Evolutionary conservation across 352 stramenopile species (phyloP).

Genomic region (Peronospora farinosa): DNA sequence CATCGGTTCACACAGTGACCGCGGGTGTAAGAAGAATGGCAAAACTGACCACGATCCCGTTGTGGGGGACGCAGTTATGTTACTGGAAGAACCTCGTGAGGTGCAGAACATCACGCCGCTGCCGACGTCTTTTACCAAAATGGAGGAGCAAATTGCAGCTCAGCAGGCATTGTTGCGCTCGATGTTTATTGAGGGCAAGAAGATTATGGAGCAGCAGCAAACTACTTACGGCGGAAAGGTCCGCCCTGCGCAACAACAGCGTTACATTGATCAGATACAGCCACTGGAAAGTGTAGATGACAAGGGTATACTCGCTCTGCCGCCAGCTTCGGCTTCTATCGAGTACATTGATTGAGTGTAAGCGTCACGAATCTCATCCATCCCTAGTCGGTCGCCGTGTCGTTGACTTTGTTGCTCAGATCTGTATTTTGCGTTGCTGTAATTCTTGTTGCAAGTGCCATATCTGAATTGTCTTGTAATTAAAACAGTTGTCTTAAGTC

Average conservation of each 20-base stretch:
- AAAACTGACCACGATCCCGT: slow-evolving; percentile 13
- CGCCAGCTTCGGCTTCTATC: slow-evolving; percentile 30
- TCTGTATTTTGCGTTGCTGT: slow-evolving; percentile 18
- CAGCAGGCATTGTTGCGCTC: slow-evolving; percentile 65
- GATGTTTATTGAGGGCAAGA: slow-evolving; percentile 70
- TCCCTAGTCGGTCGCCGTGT: slow-evolving; percentile 13
- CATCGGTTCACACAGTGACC: slow-evolving; percentile 33
- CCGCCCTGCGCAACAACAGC: slow-evolving; percentile 32
- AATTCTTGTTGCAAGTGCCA: slow-evolving; percentile 9
- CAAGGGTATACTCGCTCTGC: slow-evolving; percentile 19
- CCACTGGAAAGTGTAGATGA: slow-evolving; percentile 22
- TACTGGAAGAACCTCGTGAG: slow-evolving; percentile 39
- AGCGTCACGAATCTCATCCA: slow-evolving; percentile 8
- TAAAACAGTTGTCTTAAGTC: slow-evolving; percentile 18
- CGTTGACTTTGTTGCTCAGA: slow-evolving; percentile 17
- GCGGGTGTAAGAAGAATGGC: slow-evolving; percentile 24
- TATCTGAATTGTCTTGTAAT: slow-evolving; percentile 21
- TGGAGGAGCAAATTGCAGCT: slow-evolving; percentile 73
- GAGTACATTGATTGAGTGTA: slow-evolving; percentile 40
- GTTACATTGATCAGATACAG: slow-evolving; percentile 32
- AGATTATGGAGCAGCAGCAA: slow-evolving; percentile 62
- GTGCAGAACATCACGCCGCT: slow-evolving; percentile 49
- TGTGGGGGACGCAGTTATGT: slow-evolving; percentile 17
- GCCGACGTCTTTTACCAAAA: slow-evolving; percentile 58
- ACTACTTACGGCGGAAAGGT: slow-evolving; percentile 22